Base-by-base conservation (phyloP, 2,329 filamentous ascomycete genomes). In the Aspergillus chevalieri region DNA sequence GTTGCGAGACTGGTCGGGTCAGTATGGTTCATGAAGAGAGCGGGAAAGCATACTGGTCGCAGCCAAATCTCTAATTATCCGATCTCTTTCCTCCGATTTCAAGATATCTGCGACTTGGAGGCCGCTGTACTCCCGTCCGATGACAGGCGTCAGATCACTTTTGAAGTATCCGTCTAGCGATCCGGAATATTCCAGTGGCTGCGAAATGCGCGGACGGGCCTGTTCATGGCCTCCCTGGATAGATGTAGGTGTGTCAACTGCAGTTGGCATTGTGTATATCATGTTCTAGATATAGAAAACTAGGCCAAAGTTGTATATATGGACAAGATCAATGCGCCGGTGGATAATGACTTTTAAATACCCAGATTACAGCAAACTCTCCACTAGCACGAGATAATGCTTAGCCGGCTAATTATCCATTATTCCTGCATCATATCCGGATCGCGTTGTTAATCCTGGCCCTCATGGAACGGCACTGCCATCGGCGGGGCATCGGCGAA, bases 11-110 rank as follows among this genome's bases (percentile, higher is more conserved):
- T 85, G 43, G 12, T 8, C n/a, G 8, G 2, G 24, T 44, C 12
- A 44, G 70, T 73, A 66, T 30, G 68, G 67, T 8, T 38, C 26
- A 17, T 15, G 34, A 7, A 19, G n/a, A 38, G 34, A 7, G 12
- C n/a, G 2, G 34, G 5, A 56, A 72, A 72, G 22, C 53, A 21
- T 48, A 85, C 83, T 79, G 0, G 81, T 85, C 52, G 86, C 82
- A 26, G 83, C 84, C 0, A 88, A 70, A 56, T 87, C 85, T 0
- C 79, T 75, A 33, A 87, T 65, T 10, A 85, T 68, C 44, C 81
- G 78, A 50, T 87, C 83, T 0, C 80, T 74, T 59, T 86, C 81
- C 1, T 78, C 73, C 0, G 80, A 78, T 24, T 81, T 71, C 1
- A 87, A 71, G 58, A 78, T 75, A 2, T 57, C 56, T 17, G 85